Evolutionary conservation across 2,329 filamentous ascomycete genomes (phyloP).

Genomic region (Gnomoniopsis sp.): DNA sequence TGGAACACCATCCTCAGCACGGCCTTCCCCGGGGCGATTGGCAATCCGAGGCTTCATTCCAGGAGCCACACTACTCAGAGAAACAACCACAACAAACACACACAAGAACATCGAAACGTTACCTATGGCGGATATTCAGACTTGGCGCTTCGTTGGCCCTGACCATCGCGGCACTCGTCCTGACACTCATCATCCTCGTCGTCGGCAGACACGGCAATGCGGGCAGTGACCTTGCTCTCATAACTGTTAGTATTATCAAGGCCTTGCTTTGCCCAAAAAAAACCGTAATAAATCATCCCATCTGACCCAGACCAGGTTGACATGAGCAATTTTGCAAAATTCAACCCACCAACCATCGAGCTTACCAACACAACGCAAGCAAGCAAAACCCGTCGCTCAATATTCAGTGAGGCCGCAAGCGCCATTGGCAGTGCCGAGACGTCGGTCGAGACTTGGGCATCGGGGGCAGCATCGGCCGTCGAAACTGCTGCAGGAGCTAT

Average conservation of each 20-base stretch:
- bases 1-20: not conserved
- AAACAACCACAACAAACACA: not conserved
- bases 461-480: conserved; percentile 1
- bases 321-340: conserved; percentile 16
- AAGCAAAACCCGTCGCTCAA: conserved; percentile 6
- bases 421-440: not conserved
- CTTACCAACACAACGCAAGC: conserved; percentile 12
- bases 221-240: conserved; percentile 11
- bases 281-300: too few relatives aligned
- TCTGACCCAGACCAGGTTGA: conserved; percentile 8
- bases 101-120: conserved; percentile 1
- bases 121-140: conserved; percentile 10
- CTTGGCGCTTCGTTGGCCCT: conserved; percentile 7
- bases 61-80: not conserved
- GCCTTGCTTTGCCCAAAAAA: too few relatives aligned
- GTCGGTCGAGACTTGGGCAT: conserved; percentile 6
- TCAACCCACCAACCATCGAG: conserved; percentile 9
- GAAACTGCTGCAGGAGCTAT: conserved; percentile 3
- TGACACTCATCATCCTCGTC: conserved; percentile 14
- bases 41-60: conserved; percentile 1
- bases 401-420: not conserved
- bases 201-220: conserved; percentile 11
- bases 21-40: not conserved
- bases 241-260: conserved; percentile 7
- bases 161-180: conserved; percentile 11